Base-by-base conservation (phyloP, 2,329 filamentous ascomycete species). In the Venturia pyrina region DNA sequence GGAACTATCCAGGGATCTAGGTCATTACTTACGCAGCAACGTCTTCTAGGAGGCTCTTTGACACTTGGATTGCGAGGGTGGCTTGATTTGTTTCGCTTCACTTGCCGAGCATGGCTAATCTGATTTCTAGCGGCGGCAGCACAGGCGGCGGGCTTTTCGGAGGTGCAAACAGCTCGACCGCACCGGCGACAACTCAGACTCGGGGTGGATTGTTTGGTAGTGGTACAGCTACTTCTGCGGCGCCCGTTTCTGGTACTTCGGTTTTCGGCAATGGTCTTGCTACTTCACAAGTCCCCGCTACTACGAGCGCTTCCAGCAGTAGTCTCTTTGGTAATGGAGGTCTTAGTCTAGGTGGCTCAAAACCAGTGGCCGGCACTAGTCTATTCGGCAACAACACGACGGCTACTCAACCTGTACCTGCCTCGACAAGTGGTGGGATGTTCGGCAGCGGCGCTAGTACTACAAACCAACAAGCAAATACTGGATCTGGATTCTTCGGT, bases 281-380 rank as follows among this genome's bases (percentile, higher is more conserved):
- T 28, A 28, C 21, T 28, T 24, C 48, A 53, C 48, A 53, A 53
- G 48, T 21, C 13, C 15, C 53, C 34, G 70, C 75, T 48, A 69
- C 71, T 44, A 66, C 72, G 28, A 69, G 69, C 40, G 66, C 69
- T 8, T 44, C 50, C 8, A 66, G 71, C 32, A 73, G 72, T 63
- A 72, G 73, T 8, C 73, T 77, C 28, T 77, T 77, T 60, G 76
- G 74, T 57, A 70, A 24, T 59, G 53, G 53, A 59, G 53, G 48
- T 24, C 48, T 53, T 17, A 21, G 21, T 53, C 8, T 53, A 53
- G 48, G 48, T 10, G 24, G 5, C 10, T 28, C 48, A 21, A 53
- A 53, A 28, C 10, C 48, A 13, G 41, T 13, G 41, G 41, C 13
- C 41, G 41, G 41, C 41, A 43, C 41, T 17, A 28, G 48, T 17